A percentile compares a stretch with the other conserved stretches of the same genome.
phyloP scores from a whole-genome alignment of 148 eudicot species.

The Cornus controversa region DNA sequence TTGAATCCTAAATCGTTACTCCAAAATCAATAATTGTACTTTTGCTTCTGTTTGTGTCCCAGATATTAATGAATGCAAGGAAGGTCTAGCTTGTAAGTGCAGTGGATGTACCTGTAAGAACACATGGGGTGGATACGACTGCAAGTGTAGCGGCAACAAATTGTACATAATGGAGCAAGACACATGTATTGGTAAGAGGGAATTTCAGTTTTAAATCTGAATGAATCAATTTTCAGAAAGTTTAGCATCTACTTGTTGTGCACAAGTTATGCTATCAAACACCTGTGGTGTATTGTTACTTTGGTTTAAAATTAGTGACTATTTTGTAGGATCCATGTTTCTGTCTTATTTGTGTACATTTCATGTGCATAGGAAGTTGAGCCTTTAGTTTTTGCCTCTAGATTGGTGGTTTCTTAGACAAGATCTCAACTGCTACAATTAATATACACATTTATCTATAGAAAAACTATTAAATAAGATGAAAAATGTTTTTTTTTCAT shows the following conservation, averaged over 20 bases:
- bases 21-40: neutral
- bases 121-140: conserved; percentile 82
- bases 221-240: neutral
- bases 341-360: neutral
- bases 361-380: neutral
- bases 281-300: neutral
- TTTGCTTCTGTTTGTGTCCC: neutral
- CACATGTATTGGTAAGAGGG: conserved; percentile 73
- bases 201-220: neutral
- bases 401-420: neutral
- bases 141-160: conserved; percentile 63
- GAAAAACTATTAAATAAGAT: neutral
- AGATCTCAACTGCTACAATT: neutral
- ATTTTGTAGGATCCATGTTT: too few species aligned
- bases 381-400: neutral
- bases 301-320: neutral
- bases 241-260: neutral
- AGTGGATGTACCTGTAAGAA: conserved; percentile 77
- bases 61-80: conserved; percentile 88
- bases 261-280: neutral
- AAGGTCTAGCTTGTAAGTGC: conserved; percentile 64
- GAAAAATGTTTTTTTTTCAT: too few species aligned
- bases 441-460: neutral
- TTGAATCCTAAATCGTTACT: neutral
- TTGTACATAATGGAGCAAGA: conserved; percentile 75